Conservation (phyloP, 2,329 filamentous ascomycete species). For the Colletotrichum sidae region DNA sequence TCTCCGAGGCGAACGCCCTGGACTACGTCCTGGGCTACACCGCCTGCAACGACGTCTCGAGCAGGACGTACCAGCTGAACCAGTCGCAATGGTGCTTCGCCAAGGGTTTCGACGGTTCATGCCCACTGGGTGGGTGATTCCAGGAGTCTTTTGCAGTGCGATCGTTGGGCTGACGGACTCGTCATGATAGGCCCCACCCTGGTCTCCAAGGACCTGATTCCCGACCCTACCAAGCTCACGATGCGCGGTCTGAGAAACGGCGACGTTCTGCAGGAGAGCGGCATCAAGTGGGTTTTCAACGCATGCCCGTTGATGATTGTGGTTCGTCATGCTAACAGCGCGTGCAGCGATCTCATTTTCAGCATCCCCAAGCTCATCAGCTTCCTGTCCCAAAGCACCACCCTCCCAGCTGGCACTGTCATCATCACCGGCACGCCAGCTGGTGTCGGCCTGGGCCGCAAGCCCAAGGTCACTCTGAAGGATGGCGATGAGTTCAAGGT, state of each 20-base stretch:
- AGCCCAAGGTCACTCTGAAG: conserved; percentile 50
- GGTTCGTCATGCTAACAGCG: conserved; percentile 46
- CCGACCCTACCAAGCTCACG: conserved; percentile 53
- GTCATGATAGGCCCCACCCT: conserved; percentile 57
- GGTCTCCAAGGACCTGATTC: conserved; percentile 56
- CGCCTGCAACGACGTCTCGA: conserved; percentile 72
- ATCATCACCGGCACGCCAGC: conserved; percentile 58
- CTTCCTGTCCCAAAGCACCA: conserved; percentile 57
- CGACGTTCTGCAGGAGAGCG: conserved; percentile 60
- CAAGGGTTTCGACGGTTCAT: conserved; percentile 68
- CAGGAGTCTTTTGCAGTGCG: not conserved
- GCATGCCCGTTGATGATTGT: conserved; percentile 37
- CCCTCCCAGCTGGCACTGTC: conserved; percentile 52
- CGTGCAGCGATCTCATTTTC: conserved; percentile 64
- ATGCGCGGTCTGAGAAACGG: conserved; percentile 62
- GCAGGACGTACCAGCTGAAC: conserved; percentile 65
- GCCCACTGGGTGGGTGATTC: conserved; percentile 53
- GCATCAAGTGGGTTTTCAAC: conserved; percentile 41
- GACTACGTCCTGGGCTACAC: conserved; percentile 74
- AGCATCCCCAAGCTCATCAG: conserved; percentile 57
- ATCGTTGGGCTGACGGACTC: not conserved
- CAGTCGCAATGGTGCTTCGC: conserved; percentile 68
- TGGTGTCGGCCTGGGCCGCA: conserved; percentile 53
- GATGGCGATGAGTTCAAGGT: conserved; percentile 56
- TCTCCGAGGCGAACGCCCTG: conserved; percentile 65